Percentiles rank a stretch among this genome's conserved stretches.
Evolutionary conservation across 1,284 basidiomycete species (phyloP).

Genomic region (Cutaneotrichosporon spelunceum): DNA sequence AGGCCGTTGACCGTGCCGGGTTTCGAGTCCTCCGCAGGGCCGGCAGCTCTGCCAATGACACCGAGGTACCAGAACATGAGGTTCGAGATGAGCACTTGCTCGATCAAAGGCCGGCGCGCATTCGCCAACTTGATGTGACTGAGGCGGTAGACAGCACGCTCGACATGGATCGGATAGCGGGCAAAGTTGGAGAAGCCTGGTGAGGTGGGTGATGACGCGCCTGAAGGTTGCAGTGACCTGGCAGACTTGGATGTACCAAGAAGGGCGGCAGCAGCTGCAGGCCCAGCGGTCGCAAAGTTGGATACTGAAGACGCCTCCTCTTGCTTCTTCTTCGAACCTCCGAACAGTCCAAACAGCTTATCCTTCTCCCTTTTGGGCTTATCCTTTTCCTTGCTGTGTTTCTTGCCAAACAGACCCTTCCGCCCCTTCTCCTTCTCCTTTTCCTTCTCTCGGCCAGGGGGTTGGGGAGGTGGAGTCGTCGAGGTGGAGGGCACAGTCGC

Average conservation of each 20-base stretch:
- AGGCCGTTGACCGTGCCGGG: slow-evolving; percentile 51
- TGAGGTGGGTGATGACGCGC: slow-evolving; percentile 54
- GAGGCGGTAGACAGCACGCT: slow-evolving; percentile 92
- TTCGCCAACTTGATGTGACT: slow-evolving; percentile 99
- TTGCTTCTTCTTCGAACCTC: slow-evolving; percentile 67
- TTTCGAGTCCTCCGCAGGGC: slow-evolving; percentile 48
- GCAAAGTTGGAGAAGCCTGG: slow-evolving; percentile 63
- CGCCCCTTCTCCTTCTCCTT: slow-evolving; percentile 76
- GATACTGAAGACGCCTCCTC: slow-evolving; percentile 57
- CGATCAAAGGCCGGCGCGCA: slow-evolving; percentile 89
- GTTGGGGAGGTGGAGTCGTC: slow-evolving; percentile 30
- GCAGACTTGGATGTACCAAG: slow-evolving; percentile 76
- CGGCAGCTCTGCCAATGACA: slow-evolving; percentile 75
- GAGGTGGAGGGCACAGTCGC: slow-evolving; percentile 7
- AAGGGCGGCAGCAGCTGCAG: slow-evolving; percentile 74
- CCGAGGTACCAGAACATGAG: slow-evolving; percentile 99
- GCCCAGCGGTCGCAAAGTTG: slow-evolving; percentile 60
- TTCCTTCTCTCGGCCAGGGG: slow-evolving; percentile 43
- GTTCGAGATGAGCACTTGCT: slow-evolving; percentile 98
- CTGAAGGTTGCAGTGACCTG: slow-evolving; percentile 54
- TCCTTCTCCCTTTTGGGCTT: slow-evolving; percentile 64
- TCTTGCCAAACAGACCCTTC: slow-evolving; percentile 58
- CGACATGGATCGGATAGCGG: slow-evolving; percentile 95
- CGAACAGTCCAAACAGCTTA: slow-evolving; percentile 83
- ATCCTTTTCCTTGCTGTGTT: slow-evolving; percentile 66